Percentiles rank a stretch among this genome's conserved stretches.
Conservation (phyloP, 768 basidiomycete genomes). For the Dioszegia aurantiaca region DNA sequence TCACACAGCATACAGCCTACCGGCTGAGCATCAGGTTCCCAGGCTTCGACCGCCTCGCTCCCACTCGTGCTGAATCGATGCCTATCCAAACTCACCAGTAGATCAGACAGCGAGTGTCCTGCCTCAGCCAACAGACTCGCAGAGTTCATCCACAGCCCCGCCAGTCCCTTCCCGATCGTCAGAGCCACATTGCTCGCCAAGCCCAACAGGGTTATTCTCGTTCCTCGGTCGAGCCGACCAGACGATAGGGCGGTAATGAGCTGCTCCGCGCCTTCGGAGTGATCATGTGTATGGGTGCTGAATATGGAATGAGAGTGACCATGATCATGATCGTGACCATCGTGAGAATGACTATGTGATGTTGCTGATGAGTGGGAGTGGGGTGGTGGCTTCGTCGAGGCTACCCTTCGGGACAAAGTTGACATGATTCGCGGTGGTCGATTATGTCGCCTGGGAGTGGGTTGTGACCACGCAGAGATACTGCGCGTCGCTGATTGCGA, state of each 20-base stretch:
- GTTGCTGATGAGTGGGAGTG: background rate
- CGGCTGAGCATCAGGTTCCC: too few relatives aligned
- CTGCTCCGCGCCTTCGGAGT: conserved; percentile 49
- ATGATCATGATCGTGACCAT: conserved; percentile 27
- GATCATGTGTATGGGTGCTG: conserved; percentile 43
- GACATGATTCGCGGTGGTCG: too few relatives aligned
- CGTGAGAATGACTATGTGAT: conserved; percentile 15
- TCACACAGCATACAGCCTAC: too few relatives aligned
- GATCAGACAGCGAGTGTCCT: conserved; percentile 62
- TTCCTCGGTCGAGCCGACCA: conserved; percentile 44
- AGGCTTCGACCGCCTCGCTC: too few relatives aligned
- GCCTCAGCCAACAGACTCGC: conserved; percentile 90
- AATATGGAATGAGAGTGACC: conserved; percentile 36
- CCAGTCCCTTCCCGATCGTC: conserved; percentile 77
- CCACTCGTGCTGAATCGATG: too few relatives aligned
- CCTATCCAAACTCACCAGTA: conserved; percentile 22
- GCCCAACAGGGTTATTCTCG: conserved; percentile 54
- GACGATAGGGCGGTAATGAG: conserved; percentile 42
- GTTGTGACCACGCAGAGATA: too few relatives aligned
- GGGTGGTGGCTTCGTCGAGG: background rate
- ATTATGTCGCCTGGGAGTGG: too few relatives aligned
- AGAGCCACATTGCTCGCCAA: conserved; percentile 76
- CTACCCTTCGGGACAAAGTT: background rate
- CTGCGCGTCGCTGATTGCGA: too few relatives aligned
- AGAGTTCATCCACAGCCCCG: conserved; percentile 83